phyloP scores from a whole-genome alignment of 2,329 filamentous ascomycete genomes.

The Grosmannia clavigera region DNA sequence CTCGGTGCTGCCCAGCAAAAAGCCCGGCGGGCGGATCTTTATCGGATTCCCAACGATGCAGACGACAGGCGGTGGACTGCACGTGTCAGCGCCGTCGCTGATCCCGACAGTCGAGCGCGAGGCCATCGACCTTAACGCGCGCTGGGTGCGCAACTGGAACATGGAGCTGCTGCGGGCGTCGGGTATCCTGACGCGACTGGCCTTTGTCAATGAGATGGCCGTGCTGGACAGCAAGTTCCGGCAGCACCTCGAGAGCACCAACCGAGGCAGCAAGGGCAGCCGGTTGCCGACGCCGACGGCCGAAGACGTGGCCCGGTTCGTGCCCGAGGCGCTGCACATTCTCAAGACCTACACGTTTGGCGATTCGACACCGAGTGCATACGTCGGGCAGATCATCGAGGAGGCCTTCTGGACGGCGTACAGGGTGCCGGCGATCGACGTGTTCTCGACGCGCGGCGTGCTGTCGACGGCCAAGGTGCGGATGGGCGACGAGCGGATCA shows the following conservation, averaged over 20 bases:
- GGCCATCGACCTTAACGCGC: conserved; percentile 90
- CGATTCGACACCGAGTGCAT: conserved; percentile 77
- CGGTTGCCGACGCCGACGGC: conserved; percentile 24
- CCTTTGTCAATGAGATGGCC: conserved; percentile 78
- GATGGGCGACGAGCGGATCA: conserved; percentile 53
- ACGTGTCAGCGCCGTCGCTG: conserved; percentile 89
- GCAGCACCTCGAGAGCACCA: conserved; percentile 17
- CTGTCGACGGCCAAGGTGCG: conserved; percentile 75
- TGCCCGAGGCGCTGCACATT: conserved; percentile 71
- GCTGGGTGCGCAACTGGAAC: conserved; percentile 93
- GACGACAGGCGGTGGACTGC: conserved; percentile 85
- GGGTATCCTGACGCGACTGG: conserved; percentile 78
- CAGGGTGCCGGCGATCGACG: conserved; percentile 68
- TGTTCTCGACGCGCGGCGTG: conserved; percentile 79
- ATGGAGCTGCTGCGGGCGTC: conserved; percentile 82
- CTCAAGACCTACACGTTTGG: conserved; percentile 78
- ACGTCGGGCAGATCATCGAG: conserved; percentile 78
- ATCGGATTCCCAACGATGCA: conserved; percentile 97
- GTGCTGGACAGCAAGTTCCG: conserved; percentile 53
- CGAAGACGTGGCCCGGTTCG: conserved; percentile 51
- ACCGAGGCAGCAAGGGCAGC: neutral
- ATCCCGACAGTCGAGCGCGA: conserved; percentile 97
- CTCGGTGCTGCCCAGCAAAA: conserved; percentile 78
- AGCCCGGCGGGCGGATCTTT: conserved; percentile 73
- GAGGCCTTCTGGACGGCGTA: conserved; percentile 95